These are phyloP conservation scores for Panaeolus cyanescens DNA, from an alignment of 768 basidiomycete species.

Conservation along the genomic window DNA sequence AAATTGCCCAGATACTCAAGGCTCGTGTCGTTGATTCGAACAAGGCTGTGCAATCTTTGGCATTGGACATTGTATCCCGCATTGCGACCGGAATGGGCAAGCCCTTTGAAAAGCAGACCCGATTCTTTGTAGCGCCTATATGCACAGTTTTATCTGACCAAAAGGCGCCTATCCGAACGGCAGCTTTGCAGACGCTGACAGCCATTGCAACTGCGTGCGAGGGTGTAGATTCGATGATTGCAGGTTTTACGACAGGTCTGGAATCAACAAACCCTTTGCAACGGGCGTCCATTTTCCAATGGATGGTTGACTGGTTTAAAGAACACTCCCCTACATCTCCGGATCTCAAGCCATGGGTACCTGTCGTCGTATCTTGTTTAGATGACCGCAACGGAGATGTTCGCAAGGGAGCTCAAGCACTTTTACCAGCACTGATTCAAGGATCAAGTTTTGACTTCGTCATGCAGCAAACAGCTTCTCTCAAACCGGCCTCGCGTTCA, in stretches of 20 bases:
- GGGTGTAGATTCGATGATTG: constrained; percentile 79
- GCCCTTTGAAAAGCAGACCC: constrained; percentile 88
- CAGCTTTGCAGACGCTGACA: constrained; percentile 76
- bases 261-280: constrained; percentile 89
- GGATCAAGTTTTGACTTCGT: constrained; percentile 83
- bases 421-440: constrained; percentile 76
- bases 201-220: constrained; percentile 86
- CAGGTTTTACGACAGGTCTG: constrained; percentile 75
- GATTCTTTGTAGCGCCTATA: constrained; percentile 75
- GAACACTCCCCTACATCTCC: constrained; percentile 53
- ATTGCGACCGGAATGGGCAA: constrained; percentile 95
- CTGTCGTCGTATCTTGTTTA: constrained; percentile 69
- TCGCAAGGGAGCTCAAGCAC: constrained; percentile 83
- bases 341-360: constrained; percentile 73
- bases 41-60: constrained; percentile 88
- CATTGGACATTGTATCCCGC: constrained; percentile 87
- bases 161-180: constrained; percentile 81
- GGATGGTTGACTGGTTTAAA: constrained; percentile 82
- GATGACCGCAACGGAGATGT: constrained; percentile 94
- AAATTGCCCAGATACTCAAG: constrained; percentile 89
- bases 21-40: constrained; percentile 89
- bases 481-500: constrained; percentile 90
- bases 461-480: constrained; percentile 78
- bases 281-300: constrained; percentile 74
- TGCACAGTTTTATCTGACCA: constrained; percentile 90